Evolutionary conservation across 768 basidiomycete species (phyloP), one percentile per base, ranked within the genome.

Genomic region (Hirschioporus abietinus): DNA sequence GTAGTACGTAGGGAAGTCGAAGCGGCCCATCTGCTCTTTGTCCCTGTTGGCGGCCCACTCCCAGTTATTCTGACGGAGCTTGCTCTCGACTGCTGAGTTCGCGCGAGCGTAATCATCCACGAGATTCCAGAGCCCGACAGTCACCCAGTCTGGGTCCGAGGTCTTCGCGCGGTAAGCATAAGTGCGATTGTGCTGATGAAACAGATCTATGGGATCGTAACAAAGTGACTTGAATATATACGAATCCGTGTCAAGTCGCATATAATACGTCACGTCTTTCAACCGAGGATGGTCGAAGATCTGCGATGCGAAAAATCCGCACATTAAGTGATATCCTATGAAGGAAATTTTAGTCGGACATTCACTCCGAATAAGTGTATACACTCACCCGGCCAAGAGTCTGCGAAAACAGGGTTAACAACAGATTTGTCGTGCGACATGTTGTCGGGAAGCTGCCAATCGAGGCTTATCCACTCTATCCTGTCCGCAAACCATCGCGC

Each of bases 321-420:
- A 72, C 70, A 72, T 70, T 63, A 71, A 70, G 34, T 72, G 71
- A 63, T 72, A 72, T 4, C 68, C 71, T 72, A 10, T 52, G 42
- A 52, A 52, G 12, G 42, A 15, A 15, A 15, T 6, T 1, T 52
- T 20, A 52, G 30, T 52, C 12, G 20, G 42, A 15, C 42, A 52
- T 20, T 52, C 1, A 3, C 42, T 52, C 42, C 4, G 12, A 10
- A 12, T 15, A 20, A 12, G 20, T 20, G 12, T 52, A 15, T 12
- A 52, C 12, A 20, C 42, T 15, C 20, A 52, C 42, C 42, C 20
- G 42, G 42, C 42, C 42, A 52, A 52, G 42, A 52, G 20, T 52
- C 42, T 1, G 42, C 42, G 42, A 52, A 52, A 20, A 52, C 42
- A 3, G 42, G 42, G 20, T 52, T 20, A 15, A 52, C 42, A 52